Percentiles rank a stretch among this genome's conserved stretches.
Conservation (phyloP, 2,329 filamentous ascomycete genomes). For the Graphiopsis chlorocephala region DNA sequence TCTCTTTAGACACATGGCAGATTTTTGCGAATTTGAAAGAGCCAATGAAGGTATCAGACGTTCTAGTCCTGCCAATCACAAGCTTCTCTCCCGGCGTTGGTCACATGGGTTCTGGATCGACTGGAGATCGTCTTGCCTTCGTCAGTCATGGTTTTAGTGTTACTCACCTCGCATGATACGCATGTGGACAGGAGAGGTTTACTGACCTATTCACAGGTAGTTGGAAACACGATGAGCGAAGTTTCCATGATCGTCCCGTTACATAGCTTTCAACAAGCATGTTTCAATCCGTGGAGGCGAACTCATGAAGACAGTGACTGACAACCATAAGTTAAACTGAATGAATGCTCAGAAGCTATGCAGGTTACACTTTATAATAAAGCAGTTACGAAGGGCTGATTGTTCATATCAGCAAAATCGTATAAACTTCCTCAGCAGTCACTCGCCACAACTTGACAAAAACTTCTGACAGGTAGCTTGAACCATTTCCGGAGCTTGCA, state of each 20-base stretch:
- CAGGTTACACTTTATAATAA: no score
- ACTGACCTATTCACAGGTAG: not conserved
- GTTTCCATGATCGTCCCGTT: not conserved
- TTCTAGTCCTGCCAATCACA: slow-evolving; percentile 85
- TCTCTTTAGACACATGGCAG: slow-evolving; percentile 69
- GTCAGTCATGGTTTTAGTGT: slow-evolving; percentile 92
- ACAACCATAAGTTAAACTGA: no score
- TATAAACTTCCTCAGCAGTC: no score
- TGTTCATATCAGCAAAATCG: no score
- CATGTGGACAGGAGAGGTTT: not conserved
- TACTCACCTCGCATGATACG: slow-evolving; percentile 38
- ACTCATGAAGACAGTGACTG: not conserved
- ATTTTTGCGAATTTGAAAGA: slow-evolving; percentile 80
- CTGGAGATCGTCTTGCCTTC: slow-evolving; percentile 87
- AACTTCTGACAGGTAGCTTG: no score
- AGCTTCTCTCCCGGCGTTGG: slow-evolving; percentile 88
- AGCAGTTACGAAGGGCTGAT: no score
- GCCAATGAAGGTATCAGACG: slow-evolving; percentile 80
- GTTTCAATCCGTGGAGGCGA: not conserved
- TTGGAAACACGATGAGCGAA: not conserved
- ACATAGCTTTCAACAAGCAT: not conserved
- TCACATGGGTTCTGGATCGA: slow-evolving; percentile 82
- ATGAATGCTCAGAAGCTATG: no score
- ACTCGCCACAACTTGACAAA: no score
- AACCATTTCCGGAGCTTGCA: no score